Percentiles rank a stretch among this genome's conserved stretches.
Conservation (phyloP, 2,329 filamentous ascomycete species). For the Fulvia fulva region DNA sequence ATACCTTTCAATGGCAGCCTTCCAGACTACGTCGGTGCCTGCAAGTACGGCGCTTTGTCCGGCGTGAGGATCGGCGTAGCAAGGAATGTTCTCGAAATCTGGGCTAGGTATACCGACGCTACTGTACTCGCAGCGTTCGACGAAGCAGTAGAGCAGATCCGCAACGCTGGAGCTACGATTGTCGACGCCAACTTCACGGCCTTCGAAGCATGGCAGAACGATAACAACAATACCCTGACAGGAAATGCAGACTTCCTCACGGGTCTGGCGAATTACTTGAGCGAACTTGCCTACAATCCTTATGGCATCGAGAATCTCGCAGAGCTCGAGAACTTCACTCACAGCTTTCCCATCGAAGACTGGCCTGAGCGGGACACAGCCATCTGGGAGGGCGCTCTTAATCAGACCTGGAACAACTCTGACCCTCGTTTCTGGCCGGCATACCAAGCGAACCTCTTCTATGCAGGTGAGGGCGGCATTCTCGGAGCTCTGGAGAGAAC, state of each 20-base stretch:
- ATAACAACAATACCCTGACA: slow-evolving; percentile 43
- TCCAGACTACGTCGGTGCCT: slow-evolving; percentile 59
- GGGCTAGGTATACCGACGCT: slow-evolving; percentile 31
- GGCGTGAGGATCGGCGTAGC: slow-evolving; percentile 61
- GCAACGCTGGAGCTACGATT: slow-evolving; percentile 18
- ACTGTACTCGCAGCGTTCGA: slow-evolving; percentile 44
- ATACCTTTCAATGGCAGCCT: slow-evolving; percentile 51
- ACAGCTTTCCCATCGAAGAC: slow-evolving; percentile 50
- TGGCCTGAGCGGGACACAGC: slow-evolving; percentile 59
- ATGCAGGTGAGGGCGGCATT: slow-evolving; percentile 58
- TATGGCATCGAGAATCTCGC: slow-evolving; percentile 50
- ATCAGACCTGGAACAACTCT: slow-evolving; percentile 53
- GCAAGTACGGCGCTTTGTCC: slow-evolving; percentile 49
- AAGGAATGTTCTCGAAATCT: slow-evolving; percentile 51
- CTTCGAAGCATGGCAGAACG: slow-evolving; percentile 39
- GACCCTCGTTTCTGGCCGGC: slow-evolving; percentile 54
- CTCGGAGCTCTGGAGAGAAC: slow-evolving; percentile 56
- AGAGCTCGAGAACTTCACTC: slow-evolving; percentile 55
- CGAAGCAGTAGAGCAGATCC: slow-evolving; percentile 14
- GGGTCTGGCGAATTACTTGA: slow-evolving; percentile 56
- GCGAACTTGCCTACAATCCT: slow-evolving; percentile 55
- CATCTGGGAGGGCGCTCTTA: slow-evolving; percentile 53
- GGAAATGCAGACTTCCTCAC: slow-evolving; percentile 57
- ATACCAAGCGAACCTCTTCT: slow-evolving; percentile 51
- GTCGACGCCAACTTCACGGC: slow-evolving; percentile 23